A percentile compares a stretch with the other conserved stretches of the same genome.
phyloP scores from a whole-genome alignment of 2,329 filamentous ascomycete genomes.

The Beauveria pseudobassiana region DNA sequence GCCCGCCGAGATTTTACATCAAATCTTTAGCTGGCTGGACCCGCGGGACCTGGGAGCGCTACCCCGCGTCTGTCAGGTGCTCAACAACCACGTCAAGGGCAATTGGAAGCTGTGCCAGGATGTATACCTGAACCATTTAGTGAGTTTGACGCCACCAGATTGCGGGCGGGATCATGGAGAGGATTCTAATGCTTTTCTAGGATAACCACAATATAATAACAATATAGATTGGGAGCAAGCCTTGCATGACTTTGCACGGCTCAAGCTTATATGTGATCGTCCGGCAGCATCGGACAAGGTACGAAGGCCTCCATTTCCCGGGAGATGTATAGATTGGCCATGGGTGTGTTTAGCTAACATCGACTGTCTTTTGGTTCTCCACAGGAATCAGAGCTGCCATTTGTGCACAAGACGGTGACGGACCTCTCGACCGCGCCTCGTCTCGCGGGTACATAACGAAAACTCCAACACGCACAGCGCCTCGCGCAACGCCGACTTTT shows the following conservation, averaged over 20 bases:
- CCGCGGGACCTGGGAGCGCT: constrained; percentile 49
- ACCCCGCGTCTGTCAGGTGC: constrained; percentile 40
- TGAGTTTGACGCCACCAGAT: constrained; percentile 24
- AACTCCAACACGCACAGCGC: constrained; percentile 28
- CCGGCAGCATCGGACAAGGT: constrained; percentile 32
- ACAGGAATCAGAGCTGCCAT: constrained; percentile 37
- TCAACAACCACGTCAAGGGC: constrained; percentile 47
- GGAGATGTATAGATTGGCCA: neutral
- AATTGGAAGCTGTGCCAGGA: constrained; percentile 55
- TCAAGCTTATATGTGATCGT: constrained; percentile 35
- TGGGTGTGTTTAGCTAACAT: neutral
- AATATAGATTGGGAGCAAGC: constrained; percentile 36
- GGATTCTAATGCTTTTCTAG: constrained; percentile 14
- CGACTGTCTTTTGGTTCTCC: neutral
- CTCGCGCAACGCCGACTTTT: constrained; percentile 44
- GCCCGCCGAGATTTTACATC: constrained; percentile 56
- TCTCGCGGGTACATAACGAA: constrained; percentile 22
- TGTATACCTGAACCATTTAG: constrained; percentile 51
- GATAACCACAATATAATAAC: constrained; percentile 26
- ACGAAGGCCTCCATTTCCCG: constrained; percentile 6
- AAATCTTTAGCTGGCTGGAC: constrained; percentile 49
- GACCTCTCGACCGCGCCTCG: constrained; percentile 39
- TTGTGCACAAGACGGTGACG: constrained; percentile 39
- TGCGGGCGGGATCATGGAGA: neutral
- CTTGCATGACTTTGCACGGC: constrained; percentile 35